Evolutionary conservation across 257 asterid genomes (phyloP).

Genomic region (Haberlea rhodopensis): DNA sequence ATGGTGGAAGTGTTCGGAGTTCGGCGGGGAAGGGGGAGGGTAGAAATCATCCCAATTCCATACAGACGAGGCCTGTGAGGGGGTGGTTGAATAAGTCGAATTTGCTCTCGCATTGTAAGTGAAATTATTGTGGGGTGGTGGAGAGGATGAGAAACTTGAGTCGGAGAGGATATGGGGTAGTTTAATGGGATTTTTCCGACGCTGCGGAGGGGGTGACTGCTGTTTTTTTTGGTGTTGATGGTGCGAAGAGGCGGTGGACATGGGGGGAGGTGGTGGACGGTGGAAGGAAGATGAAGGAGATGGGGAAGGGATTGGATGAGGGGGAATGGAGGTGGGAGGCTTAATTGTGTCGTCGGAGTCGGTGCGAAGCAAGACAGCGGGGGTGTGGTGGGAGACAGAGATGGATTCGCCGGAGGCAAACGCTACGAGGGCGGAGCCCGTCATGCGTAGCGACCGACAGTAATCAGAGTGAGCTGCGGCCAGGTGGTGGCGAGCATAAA

Average conservation of each 20-base stretch:
- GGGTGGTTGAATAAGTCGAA: constrained; percentile 72
- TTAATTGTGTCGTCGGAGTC: constrained; percentile 44
- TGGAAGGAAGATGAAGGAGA: constrained; percentile 43
- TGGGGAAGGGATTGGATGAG: constrained; percentile 31
- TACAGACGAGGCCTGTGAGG: constrained; percentile 84
- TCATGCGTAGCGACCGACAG: constrained; percentile 79
- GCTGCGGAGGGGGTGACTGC: constrained; percentile 32
- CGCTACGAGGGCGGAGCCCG: constrained; percentile 79
- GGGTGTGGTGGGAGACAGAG: constrained; percentile 74
- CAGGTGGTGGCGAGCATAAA: constrained; percentile 86
- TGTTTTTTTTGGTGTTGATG: constrained; percentile 20
- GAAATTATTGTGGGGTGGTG: constrained; percentile 42
- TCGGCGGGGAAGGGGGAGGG: constrained; percentile 97
- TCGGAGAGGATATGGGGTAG: constrained; percentile 89
- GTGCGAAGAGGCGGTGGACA: constrained; percentile 50
- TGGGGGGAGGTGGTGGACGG: constrained; percentile 41
- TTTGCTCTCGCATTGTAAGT: constrained; percentile 60
- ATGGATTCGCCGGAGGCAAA: constrained; percentile 92
- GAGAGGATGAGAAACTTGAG: constrained; percentile 71
- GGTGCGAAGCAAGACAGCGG: constrained; percentile 75
- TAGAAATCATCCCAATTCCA: constrained; percentile 98
- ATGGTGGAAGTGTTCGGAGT: constrained; percentile 71
- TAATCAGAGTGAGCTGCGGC: constrained; percentile 96
- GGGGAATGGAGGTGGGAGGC: constrained; percentile 30
- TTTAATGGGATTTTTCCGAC: constrained; percentile 50